Base-by-base conservation (phyloP, 768 basidiomycete genomes). In the Russula olivacea region DNA sequence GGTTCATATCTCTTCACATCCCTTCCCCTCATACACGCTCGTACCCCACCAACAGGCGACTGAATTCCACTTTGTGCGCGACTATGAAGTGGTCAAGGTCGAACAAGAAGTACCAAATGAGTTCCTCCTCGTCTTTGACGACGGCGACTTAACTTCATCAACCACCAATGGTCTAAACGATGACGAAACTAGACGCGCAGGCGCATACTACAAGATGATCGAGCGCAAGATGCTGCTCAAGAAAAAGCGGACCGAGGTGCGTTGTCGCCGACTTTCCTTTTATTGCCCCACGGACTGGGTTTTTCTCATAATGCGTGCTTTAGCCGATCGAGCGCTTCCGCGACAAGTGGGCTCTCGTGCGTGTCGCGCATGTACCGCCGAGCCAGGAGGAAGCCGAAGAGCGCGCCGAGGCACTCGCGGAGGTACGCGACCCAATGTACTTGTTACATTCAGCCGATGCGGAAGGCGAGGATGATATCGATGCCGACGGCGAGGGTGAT, bases 161-260 rank as follows among this genome's bases (percentile, higher is more conserved):
- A n/a, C 55, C 25, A n/a, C 55, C 28, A 56, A 30, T 19, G 55
- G 41, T 7, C 55, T 56, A 9, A 17, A 30, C 14, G 41, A 45
- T 49, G 40, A 61, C 50, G 72, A 25, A 68, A 62, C 15, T 78
- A 79, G 68, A 70, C 57, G 2, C 66, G 71, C 28, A 41, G 91
- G 88, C n/a, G 91, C 87, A 0, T 93, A 89, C 70, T 93, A 92
- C 76, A 93, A 91, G 74, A 87, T 86, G 70, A 91, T 93, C 58
- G 89, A 91, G 74, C 83, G 91, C 51, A 93, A 92, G 75, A 92
- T 92, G 86, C 78, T 83, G 25, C 77, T 93, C 47, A 92, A 92
- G 74, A 92, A 91, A 77, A 91, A 86, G 73, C 83, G 91, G 9
- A 82, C 82, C 19, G 89, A 89, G 71, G 91, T 91, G 65, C 72